Conservation (phyloP, 805 yeast genomes). For the Candida manassasensis region DNA sequence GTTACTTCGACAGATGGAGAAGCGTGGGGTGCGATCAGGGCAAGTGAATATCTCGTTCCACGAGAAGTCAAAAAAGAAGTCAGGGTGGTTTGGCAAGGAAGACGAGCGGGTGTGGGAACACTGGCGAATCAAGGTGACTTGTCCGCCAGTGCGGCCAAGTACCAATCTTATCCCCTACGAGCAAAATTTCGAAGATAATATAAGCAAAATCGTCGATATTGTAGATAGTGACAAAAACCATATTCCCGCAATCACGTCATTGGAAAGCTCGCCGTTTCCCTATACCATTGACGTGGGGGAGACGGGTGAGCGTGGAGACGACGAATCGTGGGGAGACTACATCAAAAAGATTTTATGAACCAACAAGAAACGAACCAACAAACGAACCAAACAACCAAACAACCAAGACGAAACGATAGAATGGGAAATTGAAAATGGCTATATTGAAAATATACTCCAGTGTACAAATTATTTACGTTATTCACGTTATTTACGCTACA, state of each 20-base stretch:
- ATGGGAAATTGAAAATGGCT: no score
- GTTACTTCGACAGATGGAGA: slow-evolving; percentile 26
- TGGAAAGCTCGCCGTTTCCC: slow-evolving; percentile 64
- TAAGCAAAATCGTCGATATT: slow-evolving; percentile 46
- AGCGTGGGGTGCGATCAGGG: slow-evolving; percentile 14
- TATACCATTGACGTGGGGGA: slow-evolving; percentile 26
- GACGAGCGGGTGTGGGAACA: slow-evolving; percentile 55
- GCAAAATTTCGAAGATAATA: slow-evolving; percentile 32
- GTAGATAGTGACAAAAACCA: slow-evolving; percentile 57
- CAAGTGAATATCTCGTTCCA: slow-evolving; percentile 35
- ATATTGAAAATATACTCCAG: no score
- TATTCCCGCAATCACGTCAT: slow-evolving; percentile 69
- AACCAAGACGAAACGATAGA: no score
- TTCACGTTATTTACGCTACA: no score
- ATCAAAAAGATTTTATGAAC: slow-evolving; percentile 39
- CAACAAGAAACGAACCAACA: no score
- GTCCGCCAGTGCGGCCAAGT: slow-evolving; percentile 29
- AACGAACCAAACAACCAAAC: no score
- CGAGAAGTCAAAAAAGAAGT: slow-evolving; percentile 38
- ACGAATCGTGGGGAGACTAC: slow-evolving; percentile 39
- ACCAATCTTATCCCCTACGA: slow-evolving; percentile 28
- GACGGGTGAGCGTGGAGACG: slow-evolving; percentile 13
- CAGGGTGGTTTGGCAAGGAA: slow-evolving; percentile 50
- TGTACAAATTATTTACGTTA: no score
- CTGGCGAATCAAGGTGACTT: slow-evolving; percentile 55